Evolutionary conservation across 2,329 filamentous ascomycete genomes (phyloP).

Genomic region (Aspergillus terreus): DNA sequence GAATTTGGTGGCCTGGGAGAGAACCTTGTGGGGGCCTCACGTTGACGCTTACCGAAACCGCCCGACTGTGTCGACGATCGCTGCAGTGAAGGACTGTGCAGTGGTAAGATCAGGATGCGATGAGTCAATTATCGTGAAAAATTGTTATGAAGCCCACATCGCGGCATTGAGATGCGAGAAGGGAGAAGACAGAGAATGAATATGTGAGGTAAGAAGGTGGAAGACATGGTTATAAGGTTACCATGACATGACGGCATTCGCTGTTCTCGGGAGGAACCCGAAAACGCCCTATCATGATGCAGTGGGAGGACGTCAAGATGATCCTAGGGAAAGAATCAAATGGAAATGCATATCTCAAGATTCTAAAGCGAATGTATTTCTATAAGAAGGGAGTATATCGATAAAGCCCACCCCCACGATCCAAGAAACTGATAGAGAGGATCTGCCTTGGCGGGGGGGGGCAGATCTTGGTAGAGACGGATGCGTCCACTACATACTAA

Average conservation of each 20-base stretch:
- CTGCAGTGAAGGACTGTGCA: not conserved
- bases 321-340: no score
- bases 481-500: no score
- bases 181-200: no score
- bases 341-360: no score
- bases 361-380: not conserved
- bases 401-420: not conserved
- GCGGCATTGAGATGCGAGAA: no score
- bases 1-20: slow-evolving; percentile 2
- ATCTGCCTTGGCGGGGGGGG: not conserved
- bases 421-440: not conserved
- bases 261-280: not conserved
- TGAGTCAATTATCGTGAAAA: no score
- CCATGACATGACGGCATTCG: not conserved
- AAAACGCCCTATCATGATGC: not conserved
- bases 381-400: not conserved
- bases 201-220: no score
- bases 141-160: no score
- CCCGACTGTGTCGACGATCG: slow-evolving; percentile 14
- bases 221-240: no score
- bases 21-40: slow-evolving; percentile 9
- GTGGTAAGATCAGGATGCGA: not conserved
- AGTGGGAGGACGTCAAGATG: not conserved
- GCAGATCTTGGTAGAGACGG: not conserved
- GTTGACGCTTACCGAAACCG: slow-evolving; percentile 16